Percentiles rank a stretch among this genome's conserved stretches.
Evolutionary conservation across 768 basidiomycete species (phyloP).

Genomic region (Collybia nuda): DNA sequence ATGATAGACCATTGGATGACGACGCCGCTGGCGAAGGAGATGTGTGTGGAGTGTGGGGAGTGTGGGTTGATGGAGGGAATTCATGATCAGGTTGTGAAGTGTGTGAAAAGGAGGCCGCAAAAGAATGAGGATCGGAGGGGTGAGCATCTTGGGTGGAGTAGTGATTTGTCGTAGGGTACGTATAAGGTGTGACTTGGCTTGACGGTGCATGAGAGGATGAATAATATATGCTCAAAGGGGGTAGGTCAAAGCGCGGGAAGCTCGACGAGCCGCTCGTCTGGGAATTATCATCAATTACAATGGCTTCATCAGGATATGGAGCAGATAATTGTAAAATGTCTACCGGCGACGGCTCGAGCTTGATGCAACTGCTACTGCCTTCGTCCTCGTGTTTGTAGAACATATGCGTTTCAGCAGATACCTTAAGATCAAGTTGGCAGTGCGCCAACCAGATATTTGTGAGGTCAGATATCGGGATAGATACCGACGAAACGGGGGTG

Average conservation of each 20-base stretch:
- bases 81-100: not conserved
- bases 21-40: not conserved
- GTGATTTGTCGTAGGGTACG: too few species aligned
- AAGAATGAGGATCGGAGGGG: not conserved
- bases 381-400: slow-evolving; percentile 1
- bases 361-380: slow-evolving; percentile 20
- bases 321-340: slow-evolving; percentile 14
- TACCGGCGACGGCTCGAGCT: slow-evolving; percentile 27
- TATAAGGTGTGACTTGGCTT: too few species aligned
- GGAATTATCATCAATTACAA: slow-evolving; percentile 8
- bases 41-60: slow-evolving; percentile 6
- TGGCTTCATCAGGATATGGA: slow-evolving; percentile 13
- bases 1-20: slow-evolving; percentile 23
- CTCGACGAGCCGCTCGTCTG: slow-evolving; percentile 3
- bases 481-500: slow-evolving; percentile 45
- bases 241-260: slow-evolving; percentile 9
- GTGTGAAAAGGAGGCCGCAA: not conserved
- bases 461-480: slow-evolving; percentile 57
- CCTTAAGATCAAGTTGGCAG: slow-evolving; percentile 32
- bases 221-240: slow-evolving; percentile 13
- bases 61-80: not conserved
- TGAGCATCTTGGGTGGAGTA: not conserved
- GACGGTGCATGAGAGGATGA: not conserved
- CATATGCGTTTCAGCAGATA: slow-evolving; percentile 1
- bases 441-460: slow-evolving; percentile 61